Base-by-base conservation (phyloP, 352 stramenopile genomes). In the Pythium insidiosum region DNA sequence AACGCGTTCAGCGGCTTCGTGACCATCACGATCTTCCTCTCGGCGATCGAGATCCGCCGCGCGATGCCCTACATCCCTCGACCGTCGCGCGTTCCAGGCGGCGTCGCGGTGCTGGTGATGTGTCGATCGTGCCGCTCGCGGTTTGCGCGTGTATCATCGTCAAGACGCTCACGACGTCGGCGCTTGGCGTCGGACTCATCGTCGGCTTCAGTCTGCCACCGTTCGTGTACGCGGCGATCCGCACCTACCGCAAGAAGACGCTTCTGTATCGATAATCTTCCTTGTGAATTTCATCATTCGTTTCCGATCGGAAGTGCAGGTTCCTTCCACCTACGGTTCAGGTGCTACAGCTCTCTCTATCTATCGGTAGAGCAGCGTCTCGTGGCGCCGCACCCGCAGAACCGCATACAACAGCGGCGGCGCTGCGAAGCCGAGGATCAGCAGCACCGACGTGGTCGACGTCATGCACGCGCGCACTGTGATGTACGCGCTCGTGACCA, bases 1-100 rank as follows among this genome's bases (percentile, higher is more conserved):
- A 96, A 95, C 59, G 68, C 86, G 10, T 78, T 93, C 33, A 93
- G 87, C 53, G 59, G 68, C 23, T 45, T 84, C 30, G 51, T 68
- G 12, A 58, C 91, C 21, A 38, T 93, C 16, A 61, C 94, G 26
- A 77, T 95, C 38, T 88, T 95, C 50, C 51, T 59, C 7, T 67
- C 87, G 7, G 94, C 87, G 56, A 52, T 96, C 37, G 73, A 89
- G 44, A 63, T 97, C 2, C 68, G 87, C 2, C 49, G 75, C 15
- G 64, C 42, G 23, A 50, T 63, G 30, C 58, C 60, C 18, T 59
- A 73, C 41, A 43, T 83, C 38, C 39, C 56, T 30, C 53, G 73
- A 36, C 67, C 70, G 6, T 67, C 39, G 21, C 37, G 41, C 5
- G 40, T 66, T 4, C 52, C 52, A n/a, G 58, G 58, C 1, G 54